These are phyloP conservation scores for Saccharomycopsis sp. DNA, from an alignment of 805 yeast species.

Conservation along the genomic window DNA sequence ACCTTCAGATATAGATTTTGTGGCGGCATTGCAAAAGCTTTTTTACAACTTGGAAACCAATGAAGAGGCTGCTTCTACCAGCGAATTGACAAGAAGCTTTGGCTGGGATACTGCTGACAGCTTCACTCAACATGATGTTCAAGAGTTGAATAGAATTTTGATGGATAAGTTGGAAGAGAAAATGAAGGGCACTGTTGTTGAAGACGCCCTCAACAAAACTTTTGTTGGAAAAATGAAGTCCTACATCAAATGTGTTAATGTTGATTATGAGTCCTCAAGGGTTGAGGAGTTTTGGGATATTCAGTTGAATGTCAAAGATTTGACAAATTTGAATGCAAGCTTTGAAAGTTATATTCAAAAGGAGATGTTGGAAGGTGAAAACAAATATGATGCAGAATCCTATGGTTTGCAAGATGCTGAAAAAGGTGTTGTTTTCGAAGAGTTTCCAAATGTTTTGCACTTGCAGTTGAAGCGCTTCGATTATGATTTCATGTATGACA, in stretches of 20 bases:
- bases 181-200: constrained; percentile 83
- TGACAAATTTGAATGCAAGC: constrained; percentile 61
- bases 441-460: constrained; percentile 88
- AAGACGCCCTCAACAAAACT: constrained; percentile 63
- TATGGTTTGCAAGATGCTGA: constrained; percentile 72
- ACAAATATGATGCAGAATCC: constrained; percentile 87
- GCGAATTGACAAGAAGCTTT: constrained; percentile 80
- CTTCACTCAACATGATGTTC: constrained; percentile 96
- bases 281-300: constrained; percentile 97
- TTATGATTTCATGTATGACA: constrained; percentile 83
- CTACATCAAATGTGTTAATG: constrained; percentile 84
- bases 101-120: constrained; percentile 98
- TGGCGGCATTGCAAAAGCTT: constrained; percentile 67
- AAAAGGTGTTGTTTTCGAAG: constrained; percentile 88
- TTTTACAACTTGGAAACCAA: constrained; percentile 76
- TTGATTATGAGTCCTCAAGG: constrained; percentile 85
- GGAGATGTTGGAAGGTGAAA: constrained; percentile 88
- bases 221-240: constrained; percentile 98
- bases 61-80: constrained; percentile 68
- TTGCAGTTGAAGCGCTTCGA: constrained; percentile 91
- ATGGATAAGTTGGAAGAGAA: constrained; percentile 89
- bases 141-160: constrained; percentile 86
- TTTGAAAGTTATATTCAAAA: constrained; percentile 81
- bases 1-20: constrained; percentile 50
- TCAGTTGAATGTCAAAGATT: constrained; percentile 84